Evolutionary conservation across 352 stramenopile species (phyloP).

Genomic region (Saprolegnia parasitica): DNA sequence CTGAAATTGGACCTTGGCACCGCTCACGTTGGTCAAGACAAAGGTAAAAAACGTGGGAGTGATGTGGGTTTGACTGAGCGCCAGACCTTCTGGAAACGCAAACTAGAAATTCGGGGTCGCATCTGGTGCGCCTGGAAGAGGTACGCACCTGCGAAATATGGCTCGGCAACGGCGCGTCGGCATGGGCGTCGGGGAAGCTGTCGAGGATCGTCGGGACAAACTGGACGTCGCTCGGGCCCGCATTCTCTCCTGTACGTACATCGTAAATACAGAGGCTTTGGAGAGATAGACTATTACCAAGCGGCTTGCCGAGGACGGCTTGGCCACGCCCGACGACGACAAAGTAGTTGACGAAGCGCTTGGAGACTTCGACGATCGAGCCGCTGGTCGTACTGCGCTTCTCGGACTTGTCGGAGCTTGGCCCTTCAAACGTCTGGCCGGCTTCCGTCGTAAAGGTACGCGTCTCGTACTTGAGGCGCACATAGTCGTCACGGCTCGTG

Average conservation of each 20-base stretch:
- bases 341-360: slow-evolving; percentile 83
- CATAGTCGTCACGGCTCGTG: slow-evolving; percentile 41
- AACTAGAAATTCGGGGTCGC: no score
- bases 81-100: slow-evolving; percentile 71
- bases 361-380: slow-evolving; percentile 67
- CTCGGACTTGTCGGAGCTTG: background rate
- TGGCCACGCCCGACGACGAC: slow-evolving; percentile 43
- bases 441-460: slow-evolving; percentile 40
- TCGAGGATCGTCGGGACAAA: slow-evolving; percentile 66
- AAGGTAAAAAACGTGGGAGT: slow-evolving; percentile 76
- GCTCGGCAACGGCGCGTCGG: slow-evolving; percentile 50
- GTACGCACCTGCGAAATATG: slow-evolving; percentile 52
- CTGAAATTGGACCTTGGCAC: slow-evolving; percentile 43
- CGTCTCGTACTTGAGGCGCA: slow-evolving; percentile 66
- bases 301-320: slow-evolving; percentile 35
- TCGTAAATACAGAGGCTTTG: background rate
- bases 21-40: slow-evolving; percentile 76
- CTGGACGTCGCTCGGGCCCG: slow-evolving; percentile 60
- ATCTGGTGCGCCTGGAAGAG: no score
- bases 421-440: background rate
- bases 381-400: slow-evolving; percentile 31
- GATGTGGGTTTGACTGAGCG: slow-evolving; percentile 50
- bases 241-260: slow-evolving; percentile 45
- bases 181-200: slow-evolving; percentile 53
- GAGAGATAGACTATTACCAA: slow-evolving; percentile 41